Evolutionary conservation across 495 filamentous ascomycete species (phyloP), one percentile per base, ranked within the genome.

Genomic region (Aspergillus indologenus): DNA sequence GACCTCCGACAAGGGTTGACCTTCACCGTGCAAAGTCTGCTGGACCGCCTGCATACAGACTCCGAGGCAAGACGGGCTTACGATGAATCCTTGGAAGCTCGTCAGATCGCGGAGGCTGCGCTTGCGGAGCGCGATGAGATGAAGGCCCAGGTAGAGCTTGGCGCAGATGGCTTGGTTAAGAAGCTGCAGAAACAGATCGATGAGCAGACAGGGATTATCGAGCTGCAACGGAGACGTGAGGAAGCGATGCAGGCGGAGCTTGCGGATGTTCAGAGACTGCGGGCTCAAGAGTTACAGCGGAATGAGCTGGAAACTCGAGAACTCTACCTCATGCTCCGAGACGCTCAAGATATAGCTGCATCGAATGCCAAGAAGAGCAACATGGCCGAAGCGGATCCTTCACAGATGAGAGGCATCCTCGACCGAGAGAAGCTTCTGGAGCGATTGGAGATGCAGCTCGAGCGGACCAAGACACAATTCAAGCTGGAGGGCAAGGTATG

Each of bases 91-190:
- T 69, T 90, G 17, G 91, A 96, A 71, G 85, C 89, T 18, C 84
- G 93, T 26, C 91, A 96, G 66, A 88, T 97, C 61, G 94, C 94
- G 24, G 94, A 98, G 68, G 90, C 90, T 54, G 94, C 94, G 3
- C 89, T 98, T 66, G 92, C 94, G 20, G 94, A 98, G 73, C 85
- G 95, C 15, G 94, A 98, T 84, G 93, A 97, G 75, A 90, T 97
- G 90, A 88, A 82, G 66, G 84, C 90, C n/a, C 89, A 94, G 73
- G 76, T 98, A 51, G 92, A 95, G 56, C 77, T 98, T 58, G 94
- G 94, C 52, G 95, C 94, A 0, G 92, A 97, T 66, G 94, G 94
- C 19, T 73, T 98, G 50, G 93, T 98, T 51, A 89, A 86, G 52
- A 98, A 96, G 72, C 76, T 98, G 15, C 92, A 98, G 65, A 89